Base-by-base conservation (phyloP, 139 green algal species). In the Microglena sp. region DNA sequence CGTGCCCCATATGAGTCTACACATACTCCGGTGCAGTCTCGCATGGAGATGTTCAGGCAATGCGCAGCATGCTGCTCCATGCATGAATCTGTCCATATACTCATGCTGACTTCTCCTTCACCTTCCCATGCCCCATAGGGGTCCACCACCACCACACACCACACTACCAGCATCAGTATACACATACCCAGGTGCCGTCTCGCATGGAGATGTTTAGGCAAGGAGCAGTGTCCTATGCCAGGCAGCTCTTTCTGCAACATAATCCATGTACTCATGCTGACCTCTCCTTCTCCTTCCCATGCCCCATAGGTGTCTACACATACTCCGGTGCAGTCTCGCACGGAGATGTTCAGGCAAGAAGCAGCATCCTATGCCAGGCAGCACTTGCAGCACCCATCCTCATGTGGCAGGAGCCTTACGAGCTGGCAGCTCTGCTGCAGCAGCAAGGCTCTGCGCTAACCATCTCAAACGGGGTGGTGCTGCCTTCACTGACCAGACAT, bases 341-440 rank as follows among this genome's bases (percentile, higher is more conserved):
- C 22, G 60, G 32, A 27, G 32, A 6, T 8, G 5, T 90, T 18
- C 80, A 92, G 53, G 68, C 87, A 1, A 59, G 78, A 21, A 87
- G 82, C 69, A 88, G 66, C 69, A 63, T 95, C 15, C 75, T 95
- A 54, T 92, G 85, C 64, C 89, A 95, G 64, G 85, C 84, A 22
- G 85, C 89, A 0, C 50, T 94, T 27, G 84, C 78, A 22, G 87
- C 88, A 11, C 80, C 88, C 2, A 27, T 79, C 24, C 77, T 92
- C 69, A 56, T 90, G 36, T 90, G 79, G 82, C 64, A 54, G 31
- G 40, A 15, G 11, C 40, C 40, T 11, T 26, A 26, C 8, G 21
- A 4, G 60, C 5, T 11, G n/a, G 2, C 30, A 45, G 28, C 36
- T 29, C 53, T 33, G 31, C 67, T 45, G 35, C 60, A 57, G 60